These are phyloP conservation scores for Tulasnella sp. DNA, from an alignment of 768 basidiomycete genomes.

Conservation along the genomic window DNA sequence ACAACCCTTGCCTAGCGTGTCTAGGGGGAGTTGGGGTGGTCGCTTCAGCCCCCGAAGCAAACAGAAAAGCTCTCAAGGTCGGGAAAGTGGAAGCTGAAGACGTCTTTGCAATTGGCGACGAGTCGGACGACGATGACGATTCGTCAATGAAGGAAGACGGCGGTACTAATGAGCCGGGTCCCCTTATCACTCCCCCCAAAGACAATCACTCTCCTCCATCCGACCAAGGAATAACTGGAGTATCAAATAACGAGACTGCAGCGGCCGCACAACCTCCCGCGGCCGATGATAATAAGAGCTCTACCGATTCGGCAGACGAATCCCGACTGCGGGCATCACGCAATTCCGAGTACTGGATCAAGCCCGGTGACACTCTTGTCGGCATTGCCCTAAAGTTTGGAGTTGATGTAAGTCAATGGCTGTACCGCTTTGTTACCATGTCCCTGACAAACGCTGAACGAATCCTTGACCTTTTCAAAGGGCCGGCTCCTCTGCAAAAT, in stretches of 20 bases:
- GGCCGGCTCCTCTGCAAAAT: slow-evolving; percentile 59
- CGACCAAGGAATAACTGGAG: not conserved
- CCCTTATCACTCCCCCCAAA: not conserved
- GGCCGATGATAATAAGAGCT: not conserved
- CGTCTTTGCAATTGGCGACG: slow-evolving; percentile 63
- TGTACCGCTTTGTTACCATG: not conserved
- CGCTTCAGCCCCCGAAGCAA: slow-evolving; percentile 13
- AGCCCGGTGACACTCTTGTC: slow-evolving; percentile 56
- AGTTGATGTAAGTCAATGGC: slow-evolving; percentile 51
- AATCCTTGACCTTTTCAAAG: slow-evolving; percentile 37
- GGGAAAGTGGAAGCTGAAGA: slow-evolving; percentile 52
- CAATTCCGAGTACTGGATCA: slow-evolving; percentile 48
- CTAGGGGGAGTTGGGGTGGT: slow-evolving; percentile 53
- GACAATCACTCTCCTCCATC: not conserved
- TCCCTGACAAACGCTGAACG: not conserved
- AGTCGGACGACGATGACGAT: slow-evolving; percentile 48
- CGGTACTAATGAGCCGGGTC: not conserved
- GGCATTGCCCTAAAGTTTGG: slow-evolving; percentile 61
- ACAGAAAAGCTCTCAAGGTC: slow-evolving; percentile 42
- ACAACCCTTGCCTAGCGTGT: slow-evolving; percentile 70
- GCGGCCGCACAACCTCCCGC: not conserved
- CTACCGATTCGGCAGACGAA: slow-evolving; percentile 26
- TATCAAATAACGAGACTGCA: not conserved
- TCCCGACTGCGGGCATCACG: not conserved
- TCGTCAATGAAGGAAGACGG: slow-evolving; percentile 30